phyloP scores from a whole-genome alignment of 371 early-diverging fungal genomes.

The Syncephalastrum racemosum region DNA sequence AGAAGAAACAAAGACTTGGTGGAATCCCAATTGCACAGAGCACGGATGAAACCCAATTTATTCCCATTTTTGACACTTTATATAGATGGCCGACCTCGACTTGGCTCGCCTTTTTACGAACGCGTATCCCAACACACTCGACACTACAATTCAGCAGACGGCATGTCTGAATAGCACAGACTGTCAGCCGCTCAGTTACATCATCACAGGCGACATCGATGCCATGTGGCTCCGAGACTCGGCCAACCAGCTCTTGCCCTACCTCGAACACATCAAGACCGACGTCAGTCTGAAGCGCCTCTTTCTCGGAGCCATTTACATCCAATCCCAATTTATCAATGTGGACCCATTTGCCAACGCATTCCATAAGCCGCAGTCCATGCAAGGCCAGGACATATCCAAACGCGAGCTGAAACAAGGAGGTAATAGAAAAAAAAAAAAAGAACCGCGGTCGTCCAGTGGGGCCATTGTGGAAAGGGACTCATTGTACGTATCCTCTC shows the following conservation, averaged over 20 bases:
- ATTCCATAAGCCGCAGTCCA: conserved; percentile 35
- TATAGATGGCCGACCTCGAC: conserved; percentile 42
- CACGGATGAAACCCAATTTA: neutral
- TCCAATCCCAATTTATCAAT: conserved; percentile 56
- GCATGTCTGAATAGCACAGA: conserved; percentile 22
- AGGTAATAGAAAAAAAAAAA: conserved; percentile 1
- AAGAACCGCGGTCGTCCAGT: neutral
- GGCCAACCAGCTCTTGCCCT: conserved; percentile 63
- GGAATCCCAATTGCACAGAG: too few species aligned
- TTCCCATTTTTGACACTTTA: neutral
- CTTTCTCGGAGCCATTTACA: conserved; percentile 51
- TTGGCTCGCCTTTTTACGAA: conserved; percentile 56
- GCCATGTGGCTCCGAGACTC: conserved; percentile 74
- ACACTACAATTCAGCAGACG: conserved; percentile 53
- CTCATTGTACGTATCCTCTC: too few species aligned
- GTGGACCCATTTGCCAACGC: conserved; percentile 55
- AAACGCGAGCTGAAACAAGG: conserved; percentile 1
- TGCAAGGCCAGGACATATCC: neutral
- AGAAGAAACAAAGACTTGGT: neutral
- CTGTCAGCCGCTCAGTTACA: conserved; percentile 50
- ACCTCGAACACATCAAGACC: conserved; percentile 43
- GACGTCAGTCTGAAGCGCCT: conserved; percentile 42
- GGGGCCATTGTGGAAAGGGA: neutral
- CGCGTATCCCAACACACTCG: conserved; percentile 59
- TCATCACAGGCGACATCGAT: conserved; percentile 69